phyloP scores from a whole-genome alignment of 164 flowering plant species.

The Akebia trifoliata region DNA sequence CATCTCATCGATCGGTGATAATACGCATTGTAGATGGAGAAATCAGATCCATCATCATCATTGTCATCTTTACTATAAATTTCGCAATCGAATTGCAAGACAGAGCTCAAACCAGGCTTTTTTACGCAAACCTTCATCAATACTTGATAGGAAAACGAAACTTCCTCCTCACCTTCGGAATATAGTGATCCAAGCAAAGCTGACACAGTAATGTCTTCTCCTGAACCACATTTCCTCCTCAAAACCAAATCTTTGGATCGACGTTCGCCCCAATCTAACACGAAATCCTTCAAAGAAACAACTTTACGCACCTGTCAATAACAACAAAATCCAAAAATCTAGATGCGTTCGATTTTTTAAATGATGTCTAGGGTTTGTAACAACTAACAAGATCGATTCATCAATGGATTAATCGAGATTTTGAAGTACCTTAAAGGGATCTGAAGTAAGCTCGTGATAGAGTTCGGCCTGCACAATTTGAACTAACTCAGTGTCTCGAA shows the following conservation, averaged over 20 bases:
- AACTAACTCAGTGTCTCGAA: conserved; percentile 38
- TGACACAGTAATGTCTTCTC: conserved; percentile 76
- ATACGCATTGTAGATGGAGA: conserved; percentile 37
- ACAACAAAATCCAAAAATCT: not conserved
- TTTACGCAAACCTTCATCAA: conserved; percentile 69
- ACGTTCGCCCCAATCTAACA: conserved; percentile 51
- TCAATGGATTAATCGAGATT: not conserved
- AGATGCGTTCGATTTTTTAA: not conserved
- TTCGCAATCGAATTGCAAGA: conserved; percentile 74
- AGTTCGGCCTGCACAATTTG: conserved; percentile 56
- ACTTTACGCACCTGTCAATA: conserved; percentile 25
- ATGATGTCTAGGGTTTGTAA: no score
- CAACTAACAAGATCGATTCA: not conserved
- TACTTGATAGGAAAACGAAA: conserved; percentile 38
- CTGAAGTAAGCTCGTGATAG: conserved; percentile 42
- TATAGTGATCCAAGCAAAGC: conserved; percentile 44
- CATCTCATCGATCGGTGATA: conserved; percentile 31
- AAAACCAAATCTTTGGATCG: conserved; percentile 61
- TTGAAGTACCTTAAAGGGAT: conserved; percentile 38
- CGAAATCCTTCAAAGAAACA: conserved; percentile 52
- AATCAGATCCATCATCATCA: conserved; percentile 25
- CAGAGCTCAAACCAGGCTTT: conserved; percentile 60
- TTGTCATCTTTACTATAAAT: conserved; percentile 22
- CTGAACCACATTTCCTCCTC: conserved; percentile 47
- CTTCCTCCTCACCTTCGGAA: conserved; percentile 16